Conservation (phyloP, 2,329 filamentous ascomycete genomes). For the Grosmannia huntii region DNA sequence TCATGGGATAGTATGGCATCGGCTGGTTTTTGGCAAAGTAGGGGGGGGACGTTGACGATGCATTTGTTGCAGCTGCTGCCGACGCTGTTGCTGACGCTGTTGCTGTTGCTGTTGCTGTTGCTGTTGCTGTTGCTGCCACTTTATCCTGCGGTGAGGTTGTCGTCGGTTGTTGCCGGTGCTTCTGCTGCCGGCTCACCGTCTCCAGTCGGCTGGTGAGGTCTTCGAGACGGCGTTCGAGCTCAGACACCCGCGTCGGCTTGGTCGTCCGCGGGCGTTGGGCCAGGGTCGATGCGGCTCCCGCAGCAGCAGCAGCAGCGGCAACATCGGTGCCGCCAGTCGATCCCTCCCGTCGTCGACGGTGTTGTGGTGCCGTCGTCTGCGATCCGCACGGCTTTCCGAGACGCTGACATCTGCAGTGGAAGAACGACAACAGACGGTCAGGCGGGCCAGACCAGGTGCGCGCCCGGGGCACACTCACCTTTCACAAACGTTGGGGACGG, state of each 20-base stretch:
- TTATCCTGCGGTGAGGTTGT: background rate
- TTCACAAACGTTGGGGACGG: slow-evolving; percentile 30
- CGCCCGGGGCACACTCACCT: slow-evolving; percentile 21
- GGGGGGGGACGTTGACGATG: too few species aligned
- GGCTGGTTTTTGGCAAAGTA: background rate
- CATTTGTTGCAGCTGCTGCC: background rate
- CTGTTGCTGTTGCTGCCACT: background rate
- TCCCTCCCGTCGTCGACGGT: slow-evolving; percentile 25
- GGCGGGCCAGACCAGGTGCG: background rate
- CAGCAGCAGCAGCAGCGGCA: background rate
- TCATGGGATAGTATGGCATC: background rate
- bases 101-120: background rate
- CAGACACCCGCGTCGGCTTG: slow-evolving; percentile 32
- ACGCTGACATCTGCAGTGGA: slow-evolving; percentile 30
- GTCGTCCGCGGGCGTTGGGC: background rate
- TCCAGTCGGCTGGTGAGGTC: slow-evolving; percentile 34
- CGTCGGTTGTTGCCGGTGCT: slow-evolving; percentile 3
- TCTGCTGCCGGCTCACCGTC: slow-evolving; percentile 11
- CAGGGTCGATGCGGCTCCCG: background rate
- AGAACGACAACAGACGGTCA: background rate
- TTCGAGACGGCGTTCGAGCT: slow-evolving; percentile 36
- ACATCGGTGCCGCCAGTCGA: background rate
- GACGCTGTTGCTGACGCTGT: background rate
- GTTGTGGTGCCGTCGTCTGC: slow-evolving; percentile 33
- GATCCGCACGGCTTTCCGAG: slow-evolving; percentile 33